Evolutionary conservation across 2,329 filamentous ascomycete species (phyloP), one percentile per base, ranked within the genome.

Genomic region (Penicillium sp.): DNA sequence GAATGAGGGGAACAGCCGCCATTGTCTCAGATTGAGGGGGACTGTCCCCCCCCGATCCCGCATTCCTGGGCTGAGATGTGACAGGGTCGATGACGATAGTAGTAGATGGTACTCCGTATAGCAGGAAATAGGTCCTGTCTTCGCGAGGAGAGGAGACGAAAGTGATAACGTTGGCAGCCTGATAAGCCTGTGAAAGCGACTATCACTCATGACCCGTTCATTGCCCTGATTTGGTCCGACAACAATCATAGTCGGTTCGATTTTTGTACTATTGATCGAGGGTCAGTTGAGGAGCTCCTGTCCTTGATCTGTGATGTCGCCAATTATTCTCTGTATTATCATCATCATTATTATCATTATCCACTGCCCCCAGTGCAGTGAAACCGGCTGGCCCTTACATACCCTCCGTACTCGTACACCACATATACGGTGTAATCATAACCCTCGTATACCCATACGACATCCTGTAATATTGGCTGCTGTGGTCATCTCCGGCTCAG

Each of bases 401-500:
- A n/a, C 19, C 10, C 1, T 19, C n/a, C 14, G 28, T 42, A 26
- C 26, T n/a, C 51, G 14, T n/a, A 5, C 33, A 14, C 14, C 14
- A 26, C 35, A 37, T 53, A 25, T 53, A 25, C 13, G 35, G 35
- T 14, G 35, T 13, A 37, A 14, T 37, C 13, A 16, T 37, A 14
- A 37, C 8, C 8, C 4, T 35, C 10, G 3, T 35, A 11, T 35
- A 35, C 10, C 2, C 13, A 11, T 35, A 35, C 28, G 26, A 19
- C n/a, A 19, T 30, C 2, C 22, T n/a, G 8, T 8, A 52, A 16
- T 30, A 14, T 14, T 14, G 13, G 19, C 52, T 30, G 28, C 14
- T 40, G 48, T 45, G 48, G 35, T 65, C 64, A 65, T 65, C 59
- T 64, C 60, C 57, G 56, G 54, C 43, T 69, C 67, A 69, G 65